Conservation (phyloP, 306 rosid species). For the Arachis hypogaea region DNA sequence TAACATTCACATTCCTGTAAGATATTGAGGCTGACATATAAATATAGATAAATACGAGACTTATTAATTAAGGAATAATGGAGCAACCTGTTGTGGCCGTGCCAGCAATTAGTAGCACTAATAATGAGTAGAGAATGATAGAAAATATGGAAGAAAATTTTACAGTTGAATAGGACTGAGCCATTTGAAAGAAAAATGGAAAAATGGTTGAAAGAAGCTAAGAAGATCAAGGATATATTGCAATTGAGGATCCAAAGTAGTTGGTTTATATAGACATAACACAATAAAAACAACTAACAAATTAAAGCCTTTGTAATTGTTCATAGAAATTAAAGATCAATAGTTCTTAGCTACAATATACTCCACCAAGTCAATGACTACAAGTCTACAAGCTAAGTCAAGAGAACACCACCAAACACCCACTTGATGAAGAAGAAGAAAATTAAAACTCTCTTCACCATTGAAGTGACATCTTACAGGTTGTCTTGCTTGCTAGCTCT, state of each 20-base stretch:
- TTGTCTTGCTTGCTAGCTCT: neutral
- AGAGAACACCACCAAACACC: neutral
- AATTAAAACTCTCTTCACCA: neutral
- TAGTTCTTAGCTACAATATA: too few species aligned
- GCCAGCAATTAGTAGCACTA: conserved; percentile 30
- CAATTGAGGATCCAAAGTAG: neutral
- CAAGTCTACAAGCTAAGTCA: neutral
- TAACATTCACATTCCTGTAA: too few species aligned
- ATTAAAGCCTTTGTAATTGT: too few species aligned
- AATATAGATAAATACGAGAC: too few species aligned
- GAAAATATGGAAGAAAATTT: conserved; percentile 15
- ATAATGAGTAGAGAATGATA: conserved; percentile 5
- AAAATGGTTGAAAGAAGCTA: neutral
- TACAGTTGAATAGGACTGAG: conserved; percentile 20
- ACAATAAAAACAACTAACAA: too few species aligned
- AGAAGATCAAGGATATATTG: neutral
- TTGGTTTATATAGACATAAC: conserved; percentile 13
- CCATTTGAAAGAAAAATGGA: conserved; percentile 5
- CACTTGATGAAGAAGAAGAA: neutral
- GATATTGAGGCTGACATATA: too few species aligned
- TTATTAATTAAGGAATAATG: neutral
- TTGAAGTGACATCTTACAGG: neutral
- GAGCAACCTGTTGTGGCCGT: conserved; percentile 37
- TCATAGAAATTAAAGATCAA: too few species aligned
- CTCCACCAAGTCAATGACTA: too few species aligned